Percentiles rank a stretch among this genome's conserved stretches.
phyloP scores from a whole-genome alignment of 2,329 filamentous ascomycete species.

The Xylaria sp. region DNA sequence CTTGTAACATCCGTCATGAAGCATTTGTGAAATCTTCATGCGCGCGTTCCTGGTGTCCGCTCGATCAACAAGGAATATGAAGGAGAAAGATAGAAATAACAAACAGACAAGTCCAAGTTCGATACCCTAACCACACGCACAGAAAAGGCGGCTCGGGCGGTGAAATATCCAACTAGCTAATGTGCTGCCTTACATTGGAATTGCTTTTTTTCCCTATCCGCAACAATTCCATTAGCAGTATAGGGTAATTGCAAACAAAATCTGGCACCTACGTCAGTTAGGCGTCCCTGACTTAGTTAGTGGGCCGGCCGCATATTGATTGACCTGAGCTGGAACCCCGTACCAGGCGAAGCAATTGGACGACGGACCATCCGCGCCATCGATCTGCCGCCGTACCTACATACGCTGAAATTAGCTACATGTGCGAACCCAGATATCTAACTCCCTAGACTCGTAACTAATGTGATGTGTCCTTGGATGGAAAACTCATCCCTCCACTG shows the following conservation, averaged over 20 bases:
- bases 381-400: not conserved
- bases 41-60: not conserved
- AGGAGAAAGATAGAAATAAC: not conserved
- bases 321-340: not conserved
- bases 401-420: not conserved
- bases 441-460: not conserved
- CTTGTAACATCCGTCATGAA: not conserved
- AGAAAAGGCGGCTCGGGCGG: not conserved
- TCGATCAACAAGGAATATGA: not conserved
- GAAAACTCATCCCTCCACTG: not conserved
- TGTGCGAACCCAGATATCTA: not conserved
- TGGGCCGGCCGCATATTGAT: constrained; percentile 1
- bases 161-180: not conserved
- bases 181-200: not conserved
- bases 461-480: not conserved
- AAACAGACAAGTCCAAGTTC: not conserved
- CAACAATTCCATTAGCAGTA: not conserved
- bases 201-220: not conserved
- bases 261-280: constrained; percentile 4
- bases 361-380: not conserved
- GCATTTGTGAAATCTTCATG: not conserved
- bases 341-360: not conserved
- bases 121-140: not conserved
- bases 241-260: not conserved
- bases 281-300: not conserved